phyloP scores from a whole-genome alignment of 2,329 filamentous ascomycete genomes.

The Microsporum canis region DNA sequence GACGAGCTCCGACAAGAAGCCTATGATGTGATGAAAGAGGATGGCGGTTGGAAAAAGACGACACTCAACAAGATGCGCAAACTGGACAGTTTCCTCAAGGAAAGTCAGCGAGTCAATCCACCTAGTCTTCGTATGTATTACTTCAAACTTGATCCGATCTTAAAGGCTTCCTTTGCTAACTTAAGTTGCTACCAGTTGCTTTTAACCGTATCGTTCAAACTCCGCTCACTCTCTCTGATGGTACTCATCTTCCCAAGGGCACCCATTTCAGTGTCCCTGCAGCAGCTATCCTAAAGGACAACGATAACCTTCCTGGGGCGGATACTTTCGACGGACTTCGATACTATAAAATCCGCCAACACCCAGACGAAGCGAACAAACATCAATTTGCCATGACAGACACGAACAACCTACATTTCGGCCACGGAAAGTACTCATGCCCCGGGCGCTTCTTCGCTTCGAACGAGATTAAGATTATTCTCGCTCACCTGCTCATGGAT shows the following conservation, averaged over 20 bases:
- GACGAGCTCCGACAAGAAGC: constrained; percentile 16
- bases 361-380: constrained; percentile 11
- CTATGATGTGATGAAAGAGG: constrained; percentile 7
- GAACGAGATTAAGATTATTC: constrained; percentile 22
- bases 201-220: constrained; percentile 14
- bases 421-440: constrained; percentile 24
- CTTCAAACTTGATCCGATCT: not conserved
- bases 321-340: constrained; percentile 19
- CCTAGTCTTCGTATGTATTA: constrained; percentile 12
- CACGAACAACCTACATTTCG: constrained; percentile 19
- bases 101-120: constrained; percentile 16
- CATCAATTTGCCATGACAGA: constrained; percentile 16
- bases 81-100: constrained; percentile 20
- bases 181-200: not conserved
- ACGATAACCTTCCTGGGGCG: constrained; percentile 11
- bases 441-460: constrained; percentile 26
- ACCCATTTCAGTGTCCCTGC: constrained; percentile 8
- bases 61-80: constrained; percentile 12
- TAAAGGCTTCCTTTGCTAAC: not conserved
- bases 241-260: constrained; percentile 13
- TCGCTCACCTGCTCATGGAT: constrained; percentile 19
- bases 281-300: constrained; percentile 11
- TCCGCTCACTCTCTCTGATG: constrained; percentile 17
- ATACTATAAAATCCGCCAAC: constrained; percentile 11
- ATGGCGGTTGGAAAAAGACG: constrained; percentile 13